These are phyloP conservation scores for Coniferiporia sulphurascens DNA, from an alignment of 1,284 basidiomycete genomes.

Conservation along the genomic window DNA sequence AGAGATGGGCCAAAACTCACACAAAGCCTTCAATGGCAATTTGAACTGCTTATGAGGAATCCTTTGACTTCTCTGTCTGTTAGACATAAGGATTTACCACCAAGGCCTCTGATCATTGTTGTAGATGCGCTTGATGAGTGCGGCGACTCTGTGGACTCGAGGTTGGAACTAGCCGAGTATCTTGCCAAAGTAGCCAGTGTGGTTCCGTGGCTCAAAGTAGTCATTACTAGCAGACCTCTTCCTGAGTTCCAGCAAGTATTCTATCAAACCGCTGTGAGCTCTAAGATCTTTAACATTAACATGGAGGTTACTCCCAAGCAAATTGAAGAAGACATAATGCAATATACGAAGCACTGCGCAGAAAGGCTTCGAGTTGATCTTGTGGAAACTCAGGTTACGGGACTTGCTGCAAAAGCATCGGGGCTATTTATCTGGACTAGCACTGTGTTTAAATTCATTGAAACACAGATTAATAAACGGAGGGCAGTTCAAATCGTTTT, in stretches of 20 bases:
- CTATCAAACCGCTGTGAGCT: no score
- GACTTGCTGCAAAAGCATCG: neutral
- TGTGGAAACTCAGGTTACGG: neutral
- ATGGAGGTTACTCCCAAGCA: neutral
- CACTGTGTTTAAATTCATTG: neutral
- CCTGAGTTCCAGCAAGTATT: neutral
- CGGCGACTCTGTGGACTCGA: neutral
- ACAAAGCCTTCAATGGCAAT: neutral
- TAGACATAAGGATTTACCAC: neutral
- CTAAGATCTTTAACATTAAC: neutral
- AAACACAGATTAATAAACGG: neutral
- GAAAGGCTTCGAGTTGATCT: neutral
- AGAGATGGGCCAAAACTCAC: neutral
- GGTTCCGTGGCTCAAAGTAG: slow-evolving; percentile 5
- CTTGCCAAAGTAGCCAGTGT: neutral
- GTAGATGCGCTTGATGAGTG: slow-evolving; percentile 8
- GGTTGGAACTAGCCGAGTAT: neutral
- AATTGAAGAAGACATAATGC: neutral
- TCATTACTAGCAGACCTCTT: neutral
- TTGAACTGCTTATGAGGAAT: neutral
- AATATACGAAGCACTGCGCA: neutral
- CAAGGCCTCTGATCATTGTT: slow-evolving; percentile 1
- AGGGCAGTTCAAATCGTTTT: neutral
- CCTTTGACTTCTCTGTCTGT: neutral
- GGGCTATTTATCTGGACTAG: slow-evolving; percentile 1